A percentile compares a stretch with the other conserved stretches of the same genome.
Conservation (phyloP, 2,329 filamentous ascomycete species). For the Aspergillus piperis region DNA sequence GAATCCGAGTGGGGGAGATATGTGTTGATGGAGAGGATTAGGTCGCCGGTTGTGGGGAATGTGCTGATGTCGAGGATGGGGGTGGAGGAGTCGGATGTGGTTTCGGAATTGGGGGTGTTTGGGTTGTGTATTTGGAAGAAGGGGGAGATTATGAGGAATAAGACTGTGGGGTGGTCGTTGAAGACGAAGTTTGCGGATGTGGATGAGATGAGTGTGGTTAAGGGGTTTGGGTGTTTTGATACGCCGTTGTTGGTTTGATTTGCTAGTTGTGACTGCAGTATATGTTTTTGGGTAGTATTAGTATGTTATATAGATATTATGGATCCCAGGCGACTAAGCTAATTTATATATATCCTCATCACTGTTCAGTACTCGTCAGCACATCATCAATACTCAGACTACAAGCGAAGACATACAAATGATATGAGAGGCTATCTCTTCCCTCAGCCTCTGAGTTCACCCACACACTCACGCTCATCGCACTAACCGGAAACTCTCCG, state of each 20-base stretch:
- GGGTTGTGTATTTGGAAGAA: slow-evolving; percentile 43
- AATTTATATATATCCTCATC: background rate
- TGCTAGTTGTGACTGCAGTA: too few relatives aligned
- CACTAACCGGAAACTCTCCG: slow-evolving; percentile 58
- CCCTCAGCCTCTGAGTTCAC: slow-evolving; percentile 58
- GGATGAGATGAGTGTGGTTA: slow-evolving; percentile 52
- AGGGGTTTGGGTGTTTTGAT: slow-evolving; percentile 51
- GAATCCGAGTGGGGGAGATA: slow-evolving; percentile 35
- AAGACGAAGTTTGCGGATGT: slow-evolving; percentile 46
- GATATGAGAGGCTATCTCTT: slow-evolving; percentile 45
- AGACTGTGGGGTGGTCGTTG: slow-evolving; percentile 44
- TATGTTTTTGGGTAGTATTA: too few relatives aligned
- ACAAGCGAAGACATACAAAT: slow-evolving; percentile 41
- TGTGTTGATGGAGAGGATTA: slow-evolving; percentile 46
- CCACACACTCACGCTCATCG: slow-evolving; percentile 63
- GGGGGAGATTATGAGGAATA: slow-evolving; percentile 37
- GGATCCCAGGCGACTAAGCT: too few relatives aligned
- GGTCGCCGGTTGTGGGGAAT: slow-evolving; percentile 33
- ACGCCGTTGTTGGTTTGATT: slow-evolving; percentile 37
- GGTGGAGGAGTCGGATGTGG: slow-evolving; percentile 38
- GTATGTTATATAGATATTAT: too few relatives aligned
- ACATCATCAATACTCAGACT: background rate
- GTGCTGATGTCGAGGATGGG: slow-evolving; percentile 36
- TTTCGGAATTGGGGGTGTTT: slow-evolving; percentile 49
- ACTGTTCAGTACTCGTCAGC: background rate